Percentiles rank a stretch among this genome's conserved stretches.
phyloP scores from a whole-genome alignment of 768 basidiomycete species.

The Termitomyces sp. region DNA sequence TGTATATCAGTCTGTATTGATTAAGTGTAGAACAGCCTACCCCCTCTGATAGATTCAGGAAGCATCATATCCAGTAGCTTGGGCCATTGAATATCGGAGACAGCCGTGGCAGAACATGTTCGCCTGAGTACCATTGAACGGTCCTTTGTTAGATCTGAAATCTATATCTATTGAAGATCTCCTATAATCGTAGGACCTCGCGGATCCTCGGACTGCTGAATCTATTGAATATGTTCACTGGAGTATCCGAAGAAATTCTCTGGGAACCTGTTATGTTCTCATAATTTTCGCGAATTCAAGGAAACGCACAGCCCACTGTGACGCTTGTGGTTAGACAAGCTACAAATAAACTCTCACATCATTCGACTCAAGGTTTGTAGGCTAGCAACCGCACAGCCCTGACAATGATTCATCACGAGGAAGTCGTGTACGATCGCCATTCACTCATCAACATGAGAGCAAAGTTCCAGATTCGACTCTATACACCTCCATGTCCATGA shows the following conservation, averaged over 20 bases:
- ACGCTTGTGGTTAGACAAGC: too few relatives aligned
- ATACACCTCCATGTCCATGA: background rate
- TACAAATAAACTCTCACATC: constrained; percentile 4
- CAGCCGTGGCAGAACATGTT: constrained; percentile 11
- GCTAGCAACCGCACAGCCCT: constrained; percentile 17
- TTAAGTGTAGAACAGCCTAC: background rate
- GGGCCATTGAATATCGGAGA: background rate
- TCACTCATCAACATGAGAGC: constrained; percentile 8
- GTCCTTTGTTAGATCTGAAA: background rate
- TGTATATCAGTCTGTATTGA: background rate
- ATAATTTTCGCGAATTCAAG: constrained; percentile 6
- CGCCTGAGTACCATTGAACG: background rate
- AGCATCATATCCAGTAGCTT: background rate
- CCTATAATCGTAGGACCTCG: background rate
- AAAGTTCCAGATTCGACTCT: background rate
- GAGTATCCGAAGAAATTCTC: too few relatives aligned
- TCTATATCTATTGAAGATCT: background rate
- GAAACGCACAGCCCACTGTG: constrained; percentile 10
- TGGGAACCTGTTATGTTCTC: background rate
- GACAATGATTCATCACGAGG: background rate
- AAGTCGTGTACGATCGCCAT: background rate
- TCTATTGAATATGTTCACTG: background rate
- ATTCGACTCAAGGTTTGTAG: constrained; percentile 12
- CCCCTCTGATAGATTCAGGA: background rate
- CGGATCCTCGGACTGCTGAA: background rate